These are phyloP conservation scores for Metarhizium robertsii DNA, from an alignment of 2,329 filamentous ascomycete genomes.

Conservation along the genomic window DNA sequence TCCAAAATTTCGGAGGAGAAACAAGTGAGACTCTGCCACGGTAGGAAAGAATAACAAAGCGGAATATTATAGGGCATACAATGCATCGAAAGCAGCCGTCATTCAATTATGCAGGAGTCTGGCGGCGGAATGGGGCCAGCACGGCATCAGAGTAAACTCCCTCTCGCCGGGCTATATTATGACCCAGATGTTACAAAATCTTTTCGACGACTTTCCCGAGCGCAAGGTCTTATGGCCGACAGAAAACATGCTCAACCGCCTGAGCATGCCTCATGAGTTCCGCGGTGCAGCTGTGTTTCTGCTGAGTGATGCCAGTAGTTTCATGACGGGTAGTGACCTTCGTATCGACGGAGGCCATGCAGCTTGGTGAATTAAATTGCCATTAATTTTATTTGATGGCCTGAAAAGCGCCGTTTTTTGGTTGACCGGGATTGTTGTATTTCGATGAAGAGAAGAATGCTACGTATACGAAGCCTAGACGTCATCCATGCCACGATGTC, in stretches of 20 bases:
- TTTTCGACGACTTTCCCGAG: background rate
- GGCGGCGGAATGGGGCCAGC: constrained; percentile 51
- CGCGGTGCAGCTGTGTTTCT: background rate
- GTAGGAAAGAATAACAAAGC: too few relatives aligned
- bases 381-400: too few relatives aligned
- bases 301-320: background rate
- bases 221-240: background rate
- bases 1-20: too few relatives aligned
- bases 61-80: constrained; percentile 40
- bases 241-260: background rate
- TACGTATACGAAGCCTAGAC: too few relatives aligned
- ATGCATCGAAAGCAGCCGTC: constrained; percentile 52
- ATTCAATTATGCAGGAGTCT: constrained; percentile 50
- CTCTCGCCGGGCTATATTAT: constrained; percentile 46
- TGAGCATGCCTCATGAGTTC: background rate
- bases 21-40: constrained; percentile 26
- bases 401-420: too few relatives aligned
- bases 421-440: too few relatives aligned
- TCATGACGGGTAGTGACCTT: background rate
- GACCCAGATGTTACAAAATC: background rate
- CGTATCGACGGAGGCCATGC: background rate
- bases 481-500: background rate
- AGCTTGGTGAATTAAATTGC: too few relatives aligned
- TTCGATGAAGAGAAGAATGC: too few relatives aligned
- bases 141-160: constrained; percentile 57